Evolutionary conservation across 352 stramenopile genomes (phyloP), one percentile per base, ranked within the genome.

Genomic region (Phytophthora chlamydospora): DNA sequence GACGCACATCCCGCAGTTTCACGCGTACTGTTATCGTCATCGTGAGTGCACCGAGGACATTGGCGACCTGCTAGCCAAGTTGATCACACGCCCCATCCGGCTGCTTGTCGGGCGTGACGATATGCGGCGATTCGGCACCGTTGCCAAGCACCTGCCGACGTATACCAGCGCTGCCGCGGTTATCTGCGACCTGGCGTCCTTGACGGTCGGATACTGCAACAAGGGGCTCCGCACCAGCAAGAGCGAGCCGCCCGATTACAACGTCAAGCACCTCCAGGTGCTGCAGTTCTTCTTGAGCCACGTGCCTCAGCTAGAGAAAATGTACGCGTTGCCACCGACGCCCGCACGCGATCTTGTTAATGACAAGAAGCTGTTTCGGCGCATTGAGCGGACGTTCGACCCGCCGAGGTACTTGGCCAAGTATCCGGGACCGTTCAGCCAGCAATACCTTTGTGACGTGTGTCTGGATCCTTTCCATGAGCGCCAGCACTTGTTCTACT

Each of bases 401-500:
- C 83, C 83, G 19, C 40, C 58, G 12, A 69, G 75, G 19, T 87
- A 82, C 43, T 50, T 88, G 29, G 67, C 74, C 27, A 86, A 85
- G 39, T 91, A 74, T 48, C 76, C 69, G 3, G 81, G 82, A 2
- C 81, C 78, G 16, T 62, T 89, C 19, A 89, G 64, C 51, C 76
- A 83, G 40, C 71, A 80, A 48, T 68, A 85, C 49, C 64, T 58
- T 24, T 95, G 86, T 46, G 66, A 77, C 19, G 73, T 91, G 51
- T 95, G 86, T 54, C 31, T 78, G n/a, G 76, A 84, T 41, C 84
- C 82, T 4, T 91, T 95, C 42, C 76, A 90, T 17, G 69, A 90
- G 40, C 77, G 81, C 2, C 84, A 95, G 43, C 86, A 92, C 32
- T 9, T 93, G 4, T 90, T 95, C 40, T 93, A 92, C 53, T 95